A percentile compares a stretch with the other conserved stretches of the same genome.
These are phyloP conservation scores for Meyerozyma sp. DNA, from an alignment of 1,139 yeast genomes.

Conservation along the genomic window DNA sequence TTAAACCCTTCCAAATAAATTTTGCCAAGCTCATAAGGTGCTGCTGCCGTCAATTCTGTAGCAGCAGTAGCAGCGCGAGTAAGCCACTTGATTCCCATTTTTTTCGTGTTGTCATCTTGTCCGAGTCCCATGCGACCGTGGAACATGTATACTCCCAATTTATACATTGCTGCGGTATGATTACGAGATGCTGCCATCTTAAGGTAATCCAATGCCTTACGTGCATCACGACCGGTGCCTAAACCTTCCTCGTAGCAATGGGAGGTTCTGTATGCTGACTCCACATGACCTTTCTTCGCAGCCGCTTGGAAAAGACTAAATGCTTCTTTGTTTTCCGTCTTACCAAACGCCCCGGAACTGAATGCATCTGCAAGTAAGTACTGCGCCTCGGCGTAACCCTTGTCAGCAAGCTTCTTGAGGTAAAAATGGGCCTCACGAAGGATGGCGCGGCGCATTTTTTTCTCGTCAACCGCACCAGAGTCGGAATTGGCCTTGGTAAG, in stretches of 20 bases:
- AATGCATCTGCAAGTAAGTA: constrained; percentile 85
- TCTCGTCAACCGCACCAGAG: constrained; percentile 19
- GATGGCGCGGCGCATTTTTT: constrained; percentile 40
- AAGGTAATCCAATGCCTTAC: constrained; percentile 78
- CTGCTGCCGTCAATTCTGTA: constrained; percentile 79
- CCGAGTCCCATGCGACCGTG: constrained; percentile 81
- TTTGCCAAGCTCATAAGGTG: constrained; percentile 88
- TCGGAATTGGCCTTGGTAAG: constrained; percentile 7
- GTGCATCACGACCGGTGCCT: constrained; percentile 85
- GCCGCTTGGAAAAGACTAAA: constrained; percentile 77
- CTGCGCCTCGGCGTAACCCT: constrained; percentile 87
- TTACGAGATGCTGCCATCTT: constrained; percentile 86
- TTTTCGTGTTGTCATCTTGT: constrained; percentile 63
- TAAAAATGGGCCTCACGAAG: constrained; percentile 74
- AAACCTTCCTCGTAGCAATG: constrained; percentile 90
- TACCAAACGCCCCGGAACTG: constrained; percentile 81
- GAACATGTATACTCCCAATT: constrained; percentile 81
- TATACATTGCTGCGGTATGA: constrained; percentile 95
- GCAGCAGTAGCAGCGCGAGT: constrained; percentile 83
- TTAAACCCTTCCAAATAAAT: constrained; percentile 79
- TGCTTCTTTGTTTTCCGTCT: constrained; percentile 75
- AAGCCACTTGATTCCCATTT: constrained; percentile 90
- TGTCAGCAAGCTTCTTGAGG: constrained; percentile 67
- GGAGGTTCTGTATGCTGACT: constrained; percentile 87
- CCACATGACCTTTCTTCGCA: constrained; percentile 89